Percentiles rank a stretch among this genome's conserved stretches.
Evolutionary conservation across 2,329 filamentous ascomycete species (phyloP).

Genomic region (Elsinoe perseae): DNA sequence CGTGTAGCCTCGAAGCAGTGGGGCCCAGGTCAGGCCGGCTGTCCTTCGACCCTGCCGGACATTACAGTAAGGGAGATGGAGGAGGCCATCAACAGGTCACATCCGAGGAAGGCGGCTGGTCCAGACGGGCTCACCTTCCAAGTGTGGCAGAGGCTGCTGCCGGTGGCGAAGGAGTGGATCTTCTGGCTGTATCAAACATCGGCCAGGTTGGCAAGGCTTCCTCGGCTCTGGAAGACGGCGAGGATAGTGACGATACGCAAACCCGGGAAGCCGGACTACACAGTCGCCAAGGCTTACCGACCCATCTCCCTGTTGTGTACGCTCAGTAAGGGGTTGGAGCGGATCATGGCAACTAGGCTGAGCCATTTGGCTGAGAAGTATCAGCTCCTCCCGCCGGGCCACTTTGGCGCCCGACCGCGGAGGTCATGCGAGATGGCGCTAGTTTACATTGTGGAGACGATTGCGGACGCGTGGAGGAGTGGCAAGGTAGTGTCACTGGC

Average conservation of each 20-base stretch:
- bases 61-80: neutral
- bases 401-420: conserved; percentile 34
- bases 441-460: conserved; percentile 25
- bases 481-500: conserved; percentile 30
- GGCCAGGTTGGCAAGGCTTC: conserved; percentile 21
- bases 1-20: no score
- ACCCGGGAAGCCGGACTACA: conserved; percentile 24
- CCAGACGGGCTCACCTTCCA: conserved; percentile 18
- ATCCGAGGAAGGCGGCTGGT: conserved; percentile 18
- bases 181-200: conserved; percentile 21
- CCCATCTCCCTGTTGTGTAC: conserved; percentile 25
- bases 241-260: conserved; percentile 26
- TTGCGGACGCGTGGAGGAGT: conserved; percentile 27
- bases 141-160: conserved; percentile 24
- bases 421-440: conserved; percentile 32
- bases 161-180: conserved; percentile 22
- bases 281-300: conserved; percentile 23
- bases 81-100: conserved; percentile 11
- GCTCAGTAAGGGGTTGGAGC: conserved; percentile 27
- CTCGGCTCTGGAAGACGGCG: conserved; percentile 23
- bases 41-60: no score
- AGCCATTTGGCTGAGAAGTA: conserved; percentile 27
- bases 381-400: conserved; percentile 30
- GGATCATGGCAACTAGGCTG: conserved; percentile 28
- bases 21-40: no score